These are phyloP conservation scores for Fraxinus sp. DNA, from an alignment of 305 asterid species.

Conservation along the genomic window DNA sequence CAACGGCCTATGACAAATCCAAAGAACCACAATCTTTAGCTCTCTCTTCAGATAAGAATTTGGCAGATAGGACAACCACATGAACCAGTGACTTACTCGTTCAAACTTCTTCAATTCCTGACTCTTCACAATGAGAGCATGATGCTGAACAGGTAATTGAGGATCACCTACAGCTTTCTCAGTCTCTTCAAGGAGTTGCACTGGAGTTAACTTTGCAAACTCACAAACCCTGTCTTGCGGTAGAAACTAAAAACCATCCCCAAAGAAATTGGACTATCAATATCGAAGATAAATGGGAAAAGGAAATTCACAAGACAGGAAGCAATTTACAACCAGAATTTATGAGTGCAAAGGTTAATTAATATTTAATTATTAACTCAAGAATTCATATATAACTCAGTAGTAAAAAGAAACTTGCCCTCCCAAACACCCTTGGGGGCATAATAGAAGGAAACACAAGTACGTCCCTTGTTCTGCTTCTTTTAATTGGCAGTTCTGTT, in stretches of 20 bases:
- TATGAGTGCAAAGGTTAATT: conserved; percentile 2
- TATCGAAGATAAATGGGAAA: conserved; percentile 20
- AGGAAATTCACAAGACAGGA: conserved; percentile 12
- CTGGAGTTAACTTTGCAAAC: conserved; percentile 93
- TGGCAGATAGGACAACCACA: conserved; percentile 22
- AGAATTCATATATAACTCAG: neutral
- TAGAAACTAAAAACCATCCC: conserved; percentile 64
- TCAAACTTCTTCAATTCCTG: conserved; percentile 72
- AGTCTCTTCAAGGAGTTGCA: conserved; percentile 94
- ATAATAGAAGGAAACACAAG: neutral
- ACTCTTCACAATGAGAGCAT: conserved; percentile 64
- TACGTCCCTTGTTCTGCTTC: neutral
- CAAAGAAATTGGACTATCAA: conserved; percentile 20
- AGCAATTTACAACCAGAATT: conserved; percentile 4
- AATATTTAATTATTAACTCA: neutral
- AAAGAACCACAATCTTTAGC: conserved; percentile 19
- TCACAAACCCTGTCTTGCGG: conserved; percentile 99
- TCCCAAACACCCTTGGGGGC: neutral
- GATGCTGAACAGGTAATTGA: conserved; percentile 68
- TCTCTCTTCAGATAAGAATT: conserved; percentile 1
- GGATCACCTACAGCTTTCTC: conserved; percentile 99
- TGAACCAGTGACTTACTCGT: conserved; percentile 61
- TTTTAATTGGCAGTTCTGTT: neutral
- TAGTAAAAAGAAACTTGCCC: neutral
- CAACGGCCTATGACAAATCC: conserved; percentile 60